These are phyloP conservation scores for Botrytis deweyae DNA, from an alignment of 2,329 filamentous ascomycete species.

Conservation along the genomic window DNA sequence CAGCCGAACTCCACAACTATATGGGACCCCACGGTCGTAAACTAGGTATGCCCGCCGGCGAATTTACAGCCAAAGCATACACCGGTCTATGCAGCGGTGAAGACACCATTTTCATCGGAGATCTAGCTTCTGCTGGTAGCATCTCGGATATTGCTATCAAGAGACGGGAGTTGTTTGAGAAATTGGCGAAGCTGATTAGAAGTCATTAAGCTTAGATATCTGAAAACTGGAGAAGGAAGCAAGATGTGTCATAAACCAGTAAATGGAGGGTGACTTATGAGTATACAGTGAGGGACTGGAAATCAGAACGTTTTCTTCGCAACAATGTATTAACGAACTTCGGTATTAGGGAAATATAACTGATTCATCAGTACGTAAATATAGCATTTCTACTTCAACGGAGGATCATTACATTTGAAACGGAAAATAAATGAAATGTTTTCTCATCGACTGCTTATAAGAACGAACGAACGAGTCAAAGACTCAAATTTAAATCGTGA, in stretches of 20 bases:
- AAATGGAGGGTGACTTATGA: neutral
- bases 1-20: slow-evolving; percentile 47
- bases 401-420: neutral
- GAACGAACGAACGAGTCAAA: neutral
- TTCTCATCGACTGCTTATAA: neutral
- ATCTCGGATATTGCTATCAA: neutral
- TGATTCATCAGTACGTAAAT: neutral
- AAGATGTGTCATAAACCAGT: neutral
- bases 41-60: slow-evolving; percentile 49
- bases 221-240: neutral
- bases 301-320: neutral
- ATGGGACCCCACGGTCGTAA: slow-evolving; percentile 45
- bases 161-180: neutral
- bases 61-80: neutral
- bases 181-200: neutral
- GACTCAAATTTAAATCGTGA: neutral
- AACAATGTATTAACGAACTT: neutral
- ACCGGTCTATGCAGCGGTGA: neutral
- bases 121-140: no score
- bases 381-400: neutral
- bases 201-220: neutral
- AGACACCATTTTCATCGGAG: neutral
- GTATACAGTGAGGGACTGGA: neutral
- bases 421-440: neutral
- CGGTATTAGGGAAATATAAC: neutral